Evolutionary conservation across 768 basidiomycete species (phyloP), one percentile per base, ranked within the genome.

Genomic region (Mycena venus): DNA sequence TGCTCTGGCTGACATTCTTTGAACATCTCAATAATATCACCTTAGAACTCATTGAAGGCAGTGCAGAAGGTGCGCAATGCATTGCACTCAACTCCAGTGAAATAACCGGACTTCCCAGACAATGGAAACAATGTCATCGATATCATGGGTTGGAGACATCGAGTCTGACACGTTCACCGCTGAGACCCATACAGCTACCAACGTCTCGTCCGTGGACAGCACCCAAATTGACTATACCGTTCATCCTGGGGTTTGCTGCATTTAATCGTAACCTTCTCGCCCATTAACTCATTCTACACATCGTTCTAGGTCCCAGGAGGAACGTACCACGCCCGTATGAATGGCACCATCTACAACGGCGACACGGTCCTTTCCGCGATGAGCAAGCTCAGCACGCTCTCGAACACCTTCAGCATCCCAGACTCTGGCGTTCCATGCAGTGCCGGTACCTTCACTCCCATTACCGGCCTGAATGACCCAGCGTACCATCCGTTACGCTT

Each of bases 291-390:
- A 49, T n/a, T 23, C 23, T 25, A 5, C 7, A 4, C 42, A 44
- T 44, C 10, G 19, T n/a, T 25, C 42, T 63, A 63, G 61, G 19
- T 63, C 27, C 42, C 61, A 29, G n/a, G 9, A n/a, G 64, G 64
- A 11, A 53, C 51, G 21, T 66, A 66, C 32, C 64, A 66, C 49
- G 49, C 64, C 21, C 64, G 64, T 49, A 6, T 66, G 47, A 66
- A 32, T 42, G 64, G 64, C 17, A 66, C 64, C 5, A 53, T 66
- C 29, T 66, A 51, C 19, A 66, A 66, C n/a, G 64, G 64, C 31
- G 49, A 66, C 32, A 51, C 29, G 2, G 27, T 51, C 6, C 64
- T 66, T 31, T 27, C 61, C 21, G 3, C 11, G 23, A 25, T 5
- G n/a, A 55, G 64, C 47, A 17, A 2, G 3, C 11, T n/a, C 40